These are phyloP conservation scores for Ceratobasidium sp. DNA, from an alignment of 1,284 basidiomycete genomes.

Conservation along the genomic window DNA sequence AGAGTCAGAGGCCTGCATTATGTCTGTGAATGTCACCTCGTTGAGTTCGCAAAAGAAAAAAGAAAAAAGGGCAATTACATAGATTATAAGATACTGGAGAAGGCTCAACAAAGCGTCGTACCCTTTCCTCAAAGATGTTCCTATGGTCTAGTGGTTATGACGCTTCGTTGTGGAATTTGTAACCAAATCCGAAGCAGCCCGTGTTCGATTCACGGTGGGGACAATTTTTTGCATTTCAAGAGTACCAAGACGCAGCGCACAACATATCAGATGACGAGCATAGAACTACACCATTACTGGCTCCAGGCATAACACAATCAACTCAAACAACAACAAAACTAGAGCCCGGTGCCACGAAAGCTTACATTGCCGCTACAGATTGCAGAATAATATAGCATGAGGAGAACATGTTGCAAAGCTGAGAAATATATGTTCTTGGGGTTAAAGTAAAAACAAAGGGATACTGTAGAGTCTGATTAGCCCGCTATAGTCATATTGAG, in stretches of 20 bases:
- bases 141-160: conserved; percentile 47
- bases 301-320: not conserved
- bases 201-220: conserved; percentile 45
- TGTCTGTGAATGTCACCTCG: too few species aligned
- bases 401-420: not conserved
- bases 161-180: conserved; percentile 40
- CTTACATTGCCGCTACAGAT: conserved; percentile 26
- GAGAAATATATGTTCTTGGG: not conserved
- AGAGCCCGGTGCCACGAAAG: not conserved
- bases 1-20: too few species aligned
- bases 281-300: not conserved
- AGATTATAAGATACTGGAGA: too few species aligned
- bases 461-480: conserved; percentile 9
- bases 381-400: conserved; percentile 28
- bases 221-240: not conserved
- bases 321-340: not conserved
- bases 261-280: not conserved
- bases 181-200: conserved; percentile 18
- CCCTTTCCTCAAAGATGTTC: conserved; percentile 1
- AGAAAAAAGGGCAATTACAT: too few species aligned
- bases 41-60: not conserved
- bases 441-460: not conserved
- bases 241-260: not conserved
- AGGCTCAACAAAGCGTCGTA: too few species aligned
- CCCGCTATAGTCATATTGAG: not conserved